phyloP scores from a whole-genome alignment of 345 rosid genomes.

The Reutealis trisperma region DNA sequence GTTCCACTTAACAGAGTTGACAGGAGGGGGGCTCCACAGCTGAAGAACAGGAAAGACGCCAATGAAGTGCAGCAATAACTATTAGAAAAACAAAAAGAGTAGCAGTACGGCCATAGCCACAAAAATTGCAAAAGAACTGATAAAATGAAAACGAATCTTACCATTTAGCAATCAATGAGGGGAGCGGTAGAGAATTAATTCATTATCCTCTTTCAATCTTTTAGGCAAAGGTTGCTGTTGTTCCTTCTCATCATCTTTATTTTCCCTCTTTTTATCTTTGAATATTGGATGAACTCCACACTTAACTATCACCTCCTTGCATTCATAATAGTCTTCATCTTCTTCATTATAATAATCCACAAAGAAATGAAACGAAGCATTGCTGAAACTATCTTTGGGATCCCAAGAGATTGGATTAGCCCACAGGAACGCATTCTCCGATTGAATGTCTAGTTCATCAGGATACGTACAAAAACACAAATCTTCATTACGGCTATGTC shows the following conservation, averaged over 20 bases:
- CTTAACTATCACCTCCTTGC: neutral
- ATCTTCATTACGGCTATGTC: neutral
- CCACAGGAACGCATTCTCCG: neutral
- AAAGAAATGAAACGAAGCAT: neutral
- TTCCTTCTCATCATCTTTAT: neutral
- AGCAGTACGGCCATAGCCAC: no score
- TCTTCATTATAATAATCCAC: neutral
- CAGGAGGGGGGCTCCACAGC: no score
- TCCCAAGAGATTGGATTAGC: neutral
- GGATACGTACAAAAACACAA: no score
- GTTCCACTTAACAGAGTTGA: no score
- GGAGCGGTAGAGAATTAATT: no score
- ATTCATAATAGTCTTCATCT: no score
- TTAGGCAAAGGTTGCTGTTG: neutral
- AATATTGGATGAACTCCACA: constrained; percentile 3
- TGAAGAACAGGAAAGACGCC: no score
- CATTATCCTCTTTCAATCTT: neutral
- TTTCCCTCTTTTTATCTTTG: neutral
- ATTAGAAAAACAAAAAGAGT: no score
- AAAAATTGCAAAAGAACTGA: no score
- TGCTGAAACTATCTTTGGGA: neutral
- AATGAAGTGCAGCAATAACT: no score
- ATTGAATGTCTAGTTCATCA: neutral
- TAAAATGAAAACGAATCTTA: no score
- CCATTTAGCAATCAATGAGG: no score